Conservation (phyloP, 306 rosid species). For the Arachis hypogaea region DNA sequence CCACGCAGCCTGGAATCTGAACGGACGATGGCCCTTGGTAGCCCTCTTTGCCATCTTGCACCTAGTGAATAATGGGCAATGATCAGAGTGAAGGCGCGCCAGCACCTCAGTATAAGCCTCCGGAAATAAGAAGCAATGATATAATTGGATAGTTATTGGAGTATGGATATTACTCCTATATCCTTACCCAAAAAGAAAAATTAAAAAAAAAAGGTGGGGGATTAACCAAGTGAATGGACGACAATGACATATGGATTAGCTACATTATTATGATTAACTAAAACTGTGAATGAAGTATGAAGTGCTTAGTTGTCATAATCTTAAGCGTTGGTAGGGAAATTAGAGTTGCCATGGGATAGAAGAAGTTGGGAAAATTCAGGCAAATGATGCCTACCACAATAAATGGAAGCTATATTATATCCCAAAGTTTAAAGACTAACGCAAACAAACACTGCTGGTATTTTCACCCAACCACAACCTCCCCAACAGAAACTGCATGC, state of each 20-base stretch:
- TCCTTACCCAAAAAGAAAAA: too few species aligned
- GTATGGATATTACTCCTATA: neutral
- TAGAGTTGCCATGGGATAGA: neutral
- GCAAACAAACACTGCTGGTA: conserved; percentile 25
- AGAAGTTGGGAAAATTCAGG: conserved; percentile 22
- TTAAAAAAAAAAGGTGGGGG: conserved; percentile 23
- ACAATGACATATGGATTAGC: conserved; percentile 10
- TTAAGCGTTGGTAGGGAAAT: neutral
- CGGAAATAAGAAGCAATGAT: neutral
- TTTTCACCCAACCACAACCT: conserved; percentile 19
- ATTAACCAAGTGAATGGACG: conserved; percentile 13
- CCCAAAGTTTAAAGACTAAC: neutral
- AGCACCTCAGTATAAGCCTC: too few species aligned
- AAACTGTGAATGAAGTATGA: neutral
- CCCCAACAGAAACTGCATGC: conserved; percentile 31
- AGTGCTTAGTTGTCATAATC: conserved; percentile 24
- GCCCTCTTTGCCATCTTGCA: too few species aligned
- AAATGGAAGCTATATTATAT: neutral
- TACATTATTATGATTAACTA: neutral
- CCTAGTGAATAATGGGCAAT: too few species aligned
- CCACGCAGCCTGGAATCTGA: too few species aligned
- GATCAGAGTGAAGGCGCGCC: too few species aligned
- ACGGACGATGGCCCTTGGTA: too few species aligned
- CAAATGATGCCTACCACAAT: conserved; percentile 39
- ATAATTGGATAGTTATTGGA: neutral